Base-by-base conservation (phyloP, 164 flowering plant genomes). In the Euptelea pleiosperma region DNA sequence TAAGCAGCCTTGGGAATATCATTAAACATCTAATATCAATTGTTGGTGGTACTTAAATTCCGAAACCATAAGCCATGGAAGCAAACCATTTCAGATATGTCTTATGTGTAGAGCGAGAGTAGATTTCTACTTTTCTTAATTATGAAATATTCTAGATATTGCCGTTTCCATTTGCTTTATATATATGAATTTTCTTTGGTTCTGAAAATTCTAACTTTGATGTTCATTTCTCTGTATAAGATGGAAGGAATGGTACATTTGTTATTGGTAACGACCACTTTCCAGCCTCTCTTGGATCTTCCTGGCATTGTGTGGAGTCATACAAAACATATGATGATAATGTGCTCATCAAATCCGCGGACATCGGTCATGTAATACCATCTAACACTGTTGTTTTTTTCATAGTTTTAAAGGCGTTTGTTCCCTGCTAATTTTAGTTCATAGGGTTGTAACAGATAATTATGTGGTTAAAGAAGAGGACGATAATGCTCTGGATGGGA, bases 241-340 rank as follows among this genome's bases (percentile, higher is more conserved):
- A 85, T 75, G 87, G 91, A 63, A 72, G 87, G 66, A 80, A 53
- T 52, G 86, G 91, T n/a, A 77, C 77, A 42, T 82, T 85, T 67
- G 64, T 59, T 19, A 77, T 90, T 55, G 96, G 98, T 16, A 66
- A 83, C 62, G 97, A 93, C 6, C 75, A 40, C n/a, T 93, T 93
- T 55, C 84, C 93, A 42, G 90, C 87, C 18, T 80, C 86, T 93
- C 22, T 57, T 93, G 78, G 96, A 93, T 76, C 93, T 93, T 68
- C 98, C 98, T 55, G 66, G 79, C 61, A 79, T 86, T 25, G 85
- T n/a, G n/a, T 87, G 58, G 97, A 93, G 70, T 93, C 96, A 1
- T 93, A 77, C 74, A 93, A 93, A 75, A 93, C 97, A 6, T 90
- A 87, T 68, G 98, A 93, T 70, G 97, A 90, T 65, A 78, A 69